Conservation (phyloP, 208 protist species). For the Wallacemonas collosoma region DNA sequence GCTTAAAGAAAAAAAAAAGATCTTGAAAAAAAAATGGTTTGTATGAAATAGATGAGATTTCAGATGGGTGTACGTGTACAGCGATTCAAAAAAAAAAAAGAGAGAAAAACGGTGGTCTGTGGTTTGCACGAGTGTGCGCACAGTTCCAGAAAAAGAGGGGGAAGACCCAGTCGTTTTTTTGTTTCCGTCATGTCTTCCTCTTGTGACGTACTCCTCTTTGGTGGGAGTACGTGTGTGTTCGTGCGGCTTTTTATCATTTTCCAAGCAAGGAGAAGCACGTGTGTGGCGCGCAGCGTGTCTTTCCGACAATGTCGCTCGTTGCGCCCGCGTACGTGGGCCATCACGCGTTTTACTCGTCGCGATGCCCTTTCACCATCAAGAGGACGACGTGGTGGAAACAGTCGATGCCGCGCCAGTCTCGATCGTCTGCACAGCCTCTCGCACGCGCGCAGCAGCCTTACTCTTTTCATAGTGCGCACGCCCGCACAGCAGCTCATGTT, state of each 20-base stretch:
- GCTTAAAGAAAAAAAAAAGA: background rate
- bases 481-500: constrained; percentile 72
- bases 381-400: background rate
- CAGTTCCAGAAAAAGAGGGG: no score
- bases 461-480: constrained; percentile 43
- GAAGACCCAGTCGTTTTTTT: no score
- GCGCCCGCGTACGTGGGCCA: no score
- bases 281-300: no score
- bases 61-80: background rate
- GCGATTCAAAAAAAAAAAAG: constrained; percentile 8
- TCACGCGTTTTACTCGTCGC: background rate
- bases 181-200: no score
- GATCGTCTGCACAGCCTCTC: constrained; percentile 35
- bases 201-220: no score
- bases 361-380: background rate
- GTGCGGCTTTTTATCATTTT: no score
- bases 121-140: no score
- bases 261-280: no score
- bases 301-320: no score
- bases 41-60: no score
- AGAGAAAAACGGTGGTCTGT: background rate
- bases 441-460: constrained; percentile 40
- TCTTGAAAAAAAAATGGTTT: constrained; percentile 6
- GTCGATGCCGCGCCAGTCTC: constrained; percentile 6
- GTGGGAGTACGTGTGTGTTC: no score